A percentile compares a stretch with the other conserved stretches of the same genome.
Evolutionary conservation across 805 yeast species (phyloP).

Genomic region (Candida corydali): DNA sequence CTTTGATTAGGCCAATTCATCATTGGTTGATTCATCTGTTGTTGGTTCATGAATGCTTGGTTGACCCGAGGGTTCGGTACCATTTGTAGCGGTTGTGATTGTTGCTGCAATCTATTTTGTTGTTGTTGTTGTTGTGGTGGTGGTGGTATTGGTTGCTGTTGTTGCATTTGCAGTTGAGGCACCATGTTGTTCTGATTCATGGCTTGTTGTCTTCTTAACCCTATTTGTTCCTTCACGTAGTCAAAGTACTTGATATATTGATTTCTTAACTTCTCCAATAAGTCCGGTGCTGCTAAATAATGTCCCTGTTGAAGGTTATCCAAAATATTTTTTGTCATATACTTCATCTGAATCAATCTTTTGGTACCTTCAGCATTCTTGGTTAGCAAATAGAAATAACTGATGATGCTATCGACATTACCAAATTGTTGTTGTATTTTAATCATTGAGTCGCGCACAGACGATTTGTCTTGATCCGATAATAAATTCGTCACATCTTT

Average conservation of each 20-base stretch:
- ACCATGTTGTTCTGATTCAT: slow-evolving; percentile 6
- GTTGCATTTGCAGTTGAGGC: slow-evolving; percentile 5
- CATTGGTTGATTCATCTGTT: slow-evolving; percentile 6
- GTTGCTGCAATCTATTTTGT: slow-evolving; percentile 9
- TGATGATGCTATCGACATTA: slow-evolving; percentile 70
- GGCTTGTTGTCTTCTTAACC: slow-evolving; percentile 31
- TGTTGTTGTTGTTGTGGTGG: slow-evolving; percentile 21
- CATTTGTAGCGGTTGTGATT: slow-evolving; percentile 15
- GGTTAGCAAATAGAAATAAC: slow-evolving; percentile 73
- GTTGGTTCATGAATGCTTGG: slow-evolving; percentile 8
- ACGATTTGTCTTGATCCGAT: slow-evolving; percentile 59
- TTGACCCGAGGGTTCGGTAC: slow-evolving; percentile 11
- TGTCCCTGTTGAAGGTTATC: slow-evolving; percentile 63
- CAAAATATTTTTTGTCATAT: slow-evolving; percentile 71
- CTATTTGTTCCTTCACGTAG: slow-evolving; percentile 63
- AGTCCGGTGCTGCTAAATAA: slow-evolving; percentile 68
- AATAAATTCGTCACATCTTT: slow-evolving; percentile 62
- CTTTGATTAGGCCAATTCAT: slow-evolving; percentile 7
- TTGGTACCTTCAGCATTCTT: slow-evolving; percentile 72
- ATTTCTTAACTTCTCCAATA: slow-evolving; percentile 62
- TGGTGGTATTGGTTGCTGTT: slow-evolving; percentile 6
- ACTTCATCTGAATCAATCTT: slow-evolving; percentile 71
- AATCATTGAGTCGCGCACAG: slow-evolving; percentile 51
- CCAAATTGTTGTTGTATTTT: slow-evolving; percentile 57
- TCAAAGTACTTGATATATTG: slow-evolving; percentile 75